phyloP scores from a whole-genome alignment of 2,329 filamentous ascomycete species.

The Shiraia sp. region DNA sequence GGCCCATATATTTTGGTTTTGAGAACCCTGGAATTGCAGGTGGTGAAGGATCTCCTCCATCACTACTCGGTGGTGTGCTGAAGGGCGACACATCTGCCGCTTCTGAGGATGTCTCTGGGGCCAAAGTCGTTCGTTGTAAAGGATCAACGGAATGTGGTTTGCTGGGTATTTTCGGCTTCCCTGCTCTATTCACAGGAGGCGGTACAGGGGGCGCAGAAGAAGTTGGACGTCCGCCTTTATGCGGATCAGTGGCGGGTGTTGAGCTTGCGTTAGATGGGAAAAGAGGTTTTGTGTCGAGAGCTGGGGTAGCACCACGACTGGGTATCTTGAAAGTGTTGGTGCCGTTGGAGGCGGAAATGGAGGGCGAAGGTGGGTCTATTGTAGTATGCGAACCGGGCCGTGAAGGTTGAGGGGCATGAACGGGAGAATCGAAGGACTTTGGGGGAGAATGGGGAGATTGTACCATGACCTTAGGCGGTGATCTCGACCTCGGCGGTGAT shows the following conservation, averaged over 20 bases:
- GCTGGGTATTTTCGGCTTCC: slow-evolving; percentile 70
- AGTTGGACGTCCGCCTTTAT: slow-evolving; percentile 43
- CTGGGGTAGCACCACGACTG: slow-evolving; percentile 48
- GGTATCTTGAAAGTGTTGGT: slow-evolving; percentile 41
- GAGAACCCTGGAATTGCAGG: slow-evolving; percentile 27
- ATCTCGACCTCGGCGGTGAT: slow-evolving; percentile 54
- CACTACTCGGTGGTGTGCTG: slow-evolving; percentile 80
- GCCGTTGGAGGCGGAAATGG: slow-evolving; percentile 17
- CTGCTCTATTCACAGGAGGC: slow-evolving; percentile 78
- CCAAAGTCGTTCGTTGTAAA: slow-evolving; percentile 28
- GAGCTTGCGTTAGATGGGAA: slow-evolving; percentile 19
- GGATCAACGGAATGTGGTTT: slow-evolving; percentile 46
- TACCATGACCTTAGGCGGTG: slow-evolving; percentile 68
- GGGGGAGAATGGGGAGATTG: slow-evolving; percentile 72
- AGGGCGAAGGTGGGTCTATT: slow-evolving; percentile 25
- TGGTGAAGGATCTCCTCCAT: slow-evolving; percentile 54
- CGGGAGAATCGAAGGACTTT: slow-evolving; percentile 46
- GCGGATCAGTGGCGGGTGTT: slow-evolving; percentile 28
- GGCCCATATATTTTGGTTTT: slow-evolving; percentile 22
- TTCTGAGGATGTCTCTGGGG: slow-evolving; percentile 46
- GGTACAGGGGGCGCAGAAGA: slow-evolving; percentile 53
- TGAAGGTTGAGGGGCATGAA: slow-evolving; percentile 41
- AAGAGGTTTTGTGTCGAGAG: slow-evolving; percentile 43
- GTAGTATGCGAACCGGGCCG: slow-evolving; percentile 28
- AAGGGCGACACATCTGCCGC: slow-evolving; percentile 73